Evolutionary conservation across 257 asterid genomes (phyloP), one percentile per base, ranked within the genome.

Genomic region (Jasminum sambac): DNA sequence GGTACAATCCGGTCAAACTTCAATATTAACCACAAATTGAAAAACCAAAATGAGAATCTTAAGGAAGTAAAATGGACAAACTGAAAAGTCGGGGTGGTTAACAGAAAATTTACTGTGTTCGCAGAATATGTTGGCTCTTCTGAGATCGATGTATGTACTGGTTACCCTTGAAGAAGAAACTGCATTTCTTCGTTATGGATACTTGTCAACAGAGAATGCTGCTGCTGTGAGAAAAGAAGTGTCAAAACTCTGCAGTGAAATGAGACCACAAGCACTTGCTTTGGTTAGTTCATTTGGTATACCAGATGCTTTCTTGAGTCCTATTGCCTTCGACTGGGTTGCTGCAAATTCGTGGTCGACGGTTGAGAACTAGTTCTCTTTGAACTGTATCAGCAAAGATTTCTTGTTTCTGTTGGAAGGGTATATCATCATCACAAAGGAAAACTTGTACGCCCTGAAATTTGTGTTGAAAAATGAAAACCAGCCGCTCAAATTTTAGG

Each of bases 301-400:
- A 70, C 96, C 98, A 19, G 98, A 91, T 79, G 95, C 97, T 76
- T 91, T 95, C 79, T 83, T 95, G 67, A 70, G 98, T 68, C 98
- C 98, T 9, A 83, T 95, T 0, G 96, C 99, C 17, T 94, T 91
- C 61, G 87, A 91, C 73, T 94, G 99, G 99, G 83, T 94, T 62
- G 92, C 96, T 16, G 90, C 96, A 24, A 89, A 94, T 77, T 76
- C 96, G 48, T 89, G 91, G 94, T 76, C 90, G 61, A n/a, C 87
- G 2, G 64, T 72, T 55, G 66, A 76, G 63, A 41, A 46, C 59
- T 85, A 80, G 69, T 50, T 17, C 60, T 17, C 60, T 19, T n/a
- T 46, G 17, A 46, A 46, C 60, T 52, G 30, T 19, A 17, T 19
- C 24, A 5, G 60, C 36, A 30, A 30, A 30, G 36, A 30, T 30